Conservation (phyloP, 2,329 filamentous ascomycete genomes). For the Xylaria multiplex region DNA sequence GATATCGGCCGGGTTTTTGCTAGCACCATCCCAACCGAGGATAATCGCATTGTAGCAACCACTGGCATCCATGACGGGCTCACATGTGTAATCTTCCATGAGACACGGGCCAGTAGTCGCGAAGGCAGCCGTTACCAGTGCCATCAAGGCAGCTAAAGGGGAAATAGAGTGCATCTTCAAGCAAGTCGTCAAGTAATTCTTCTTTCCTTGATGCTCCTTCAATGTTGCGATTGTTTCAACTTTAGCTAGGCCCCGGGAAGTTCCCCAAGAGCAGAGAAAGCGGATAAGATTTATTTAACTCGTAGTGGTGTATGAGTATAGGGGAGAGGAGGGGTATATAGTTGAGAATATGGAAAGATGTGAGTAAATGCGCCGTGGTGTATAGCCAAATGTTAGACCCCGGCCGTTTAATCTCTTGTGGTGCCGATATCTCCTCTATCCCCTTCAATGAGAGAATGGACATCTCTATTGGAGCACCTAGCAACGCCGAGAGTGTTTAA, state of each 20-base stretch:
- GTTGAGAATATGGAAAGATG: not conserved
- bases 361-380: not conserved
- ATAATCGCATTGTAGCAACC: slow-evolving; percentile 36
- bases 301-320: not conserved
- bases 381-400: slow-evolving; percentile 7
- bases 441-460: not conserved
- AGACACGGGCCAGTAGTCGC: slow-evolving; percentile 32
- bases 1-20: slow-evolving; percentile 34
- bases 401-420: not conserved
- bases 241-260: not conserved
- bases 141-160: slow-evolving; percentile 1
- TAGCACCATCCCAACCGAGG: slow-evolving; percentile 35
- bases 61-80: slow-evolving; percentile 35
- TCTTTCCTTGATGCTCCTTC: not conserved
- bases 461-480: slow-evolving; percentile 12
- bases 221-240: not conserved
- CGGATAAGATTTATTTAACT: not conserved
- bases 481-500: slow-evolving; percentile 19
- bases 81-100: slow-evolving; percentile 32
- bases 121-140: slow-evolving; percentile 20
- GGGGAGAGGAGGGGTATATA: no score
- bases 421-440: not conserved
- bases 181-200: not conserved
- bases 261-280: not conserved
- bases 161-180: slow-evolving; percentile 15